Evolutionary conservation across 805 yeast genomes (phyloP).

Genomic region (Starmerella riodocensis): DNA sequence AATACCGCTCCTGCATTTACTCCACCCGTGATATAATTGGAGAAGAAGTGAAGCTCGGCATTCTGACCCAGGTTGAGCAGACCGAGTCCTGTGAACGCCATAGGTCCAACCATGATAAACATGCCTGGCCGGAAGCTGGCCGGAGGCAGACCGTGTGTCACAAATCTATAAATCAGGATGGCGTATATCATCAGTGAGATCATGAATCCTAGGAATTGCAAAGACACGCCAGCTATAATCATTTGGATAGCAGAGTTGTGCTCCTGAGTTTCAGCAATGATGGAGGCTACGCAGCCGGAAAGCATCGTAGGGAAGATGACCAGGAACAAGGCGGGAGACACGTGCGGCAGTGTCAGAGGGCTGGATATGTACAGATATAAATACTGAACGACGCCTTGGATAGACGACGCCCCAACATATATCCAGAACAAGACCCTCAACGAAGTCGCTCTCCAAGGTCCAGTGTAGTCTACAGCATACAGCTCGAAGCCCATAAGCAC

Average conservation of each 20-base stretch:
- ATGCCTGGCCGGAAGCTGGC: background rate
- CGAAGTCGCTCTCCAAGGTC: background rate
- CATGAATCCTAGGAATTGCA: background rate
- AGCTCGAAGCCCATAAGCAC: background rate
- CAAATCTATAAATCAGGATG: background rate
- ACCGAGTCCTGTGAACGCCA: background rate
- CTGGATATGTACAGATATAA: background rate
- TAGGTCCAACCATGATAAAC: constrained; percentile 3
- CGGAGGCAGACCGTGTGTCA: background rate
- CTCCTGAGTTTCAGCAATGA: background rate
- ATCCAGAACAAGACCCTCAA: constrained; percentile 1
- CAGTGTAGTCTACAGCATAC: background rate
- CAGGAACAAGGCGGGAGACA: background rate
- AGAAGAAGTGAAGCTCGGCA: background rate
- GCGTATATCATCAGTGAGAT: background rate
- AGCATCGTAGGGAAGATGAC: constrained; percentile 2
- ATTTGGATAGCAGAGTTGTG: background rate
- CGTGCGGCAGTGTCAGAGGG: background rate
- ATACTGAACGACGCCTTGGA: background rate
- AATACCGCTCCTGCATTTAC: background rate
- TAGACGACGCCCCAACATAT: background rate
- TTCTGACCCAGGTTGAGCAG: background rate
- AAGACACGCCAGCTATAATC: background rate
- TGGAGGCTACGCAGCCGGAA: background rate
- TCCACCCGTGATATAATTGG: background rate